A percentile compares a stretch with the other conserved stretches of the same genome.
phyloP scores from a whole-genome alignment of 2,329 filamentous ascomycete species.

The Apiospora koreana region DNA sequence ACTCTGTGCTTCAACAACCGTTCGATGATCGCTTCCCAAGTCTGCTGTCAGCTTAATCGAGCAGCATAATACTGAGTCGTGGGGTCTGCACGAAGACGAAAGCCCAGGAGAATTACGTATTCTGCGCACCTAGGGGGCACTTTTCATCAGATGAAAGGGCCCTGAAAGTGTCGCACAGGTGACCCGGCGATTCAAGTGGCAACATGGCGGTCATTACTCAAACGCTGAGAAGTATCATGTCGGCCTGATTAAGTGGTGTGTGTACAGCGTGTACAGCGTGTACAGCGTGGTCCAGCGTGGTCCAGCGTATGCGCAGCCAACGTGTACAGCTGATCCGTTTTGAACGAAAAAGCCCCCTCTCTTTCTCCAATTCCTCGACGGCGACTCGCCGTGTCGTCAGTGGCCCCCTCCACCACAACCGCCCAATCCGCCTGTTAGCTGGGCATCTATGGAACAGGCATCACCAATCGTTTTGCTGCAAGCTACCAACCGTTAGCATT shows the following conservation, averaged over 20 bases:
- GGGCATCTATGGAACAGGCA: background rate
- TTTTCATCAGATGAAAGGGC: background rate
- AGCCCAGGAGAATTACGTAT: background rate
- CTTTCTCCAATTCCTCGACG: background rate
- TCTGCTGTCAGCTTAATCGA: background rate
- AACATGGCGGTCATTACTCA: background rate
- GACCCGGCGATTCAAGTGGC: background rate
- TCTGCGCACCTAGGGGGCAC: too few species aligned
- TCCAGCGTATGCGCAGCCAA: too few species aligned
- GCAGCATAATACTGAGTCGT: background rate
- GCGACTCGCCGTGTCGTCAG: background rate
- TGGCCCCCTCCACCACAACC: background rate
- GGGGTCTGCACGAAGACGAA: background rate
- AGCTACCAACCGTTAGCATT: background rate
- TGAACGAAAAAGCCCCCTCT: background rate
- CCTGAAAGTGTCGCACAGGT: background rate
- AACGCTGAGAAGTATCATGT: background rate
- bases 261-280: background rate
- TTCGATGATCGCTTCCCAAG: background rate
- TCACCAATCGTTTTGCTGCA: background rate
- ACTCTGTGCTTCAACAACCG: background rate
- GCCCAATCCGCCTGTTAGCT: background rate
- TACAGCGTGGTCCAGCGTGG: background rate
- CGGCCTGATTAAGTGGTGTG: background rate
- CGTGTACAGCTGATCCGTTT: background rate